Percentiles rank a stretch among this genome's conserved stretches.
phyloP scores from a whole-genome alignment of 163 green algal species.

The Scenedesmus sp. region DNA sequence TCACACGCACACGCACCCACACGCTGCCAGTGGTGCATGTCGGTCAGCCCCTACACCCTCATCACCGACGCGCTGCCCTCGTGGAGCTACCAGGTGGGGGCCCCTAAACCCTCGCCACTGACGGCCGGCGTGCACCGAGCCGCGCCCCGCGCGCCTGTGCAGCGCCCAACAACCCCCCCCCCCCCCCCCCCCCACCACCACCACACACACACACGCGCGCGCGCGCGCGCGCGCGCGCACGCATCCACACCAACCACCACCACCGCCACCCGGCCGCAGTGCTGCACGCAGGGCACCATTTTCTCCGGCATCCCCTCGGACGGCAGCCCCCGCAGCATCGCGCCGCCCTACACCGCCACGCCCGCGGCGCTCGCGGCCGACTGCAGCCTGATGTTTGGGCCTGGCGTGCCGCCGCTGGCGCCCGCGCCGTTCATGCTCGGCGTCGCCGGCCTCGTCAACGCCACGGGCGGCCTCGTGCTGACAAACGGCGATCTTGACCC shows the following conservation, averaged over 20 bases:
- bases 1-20: too few species aligned
- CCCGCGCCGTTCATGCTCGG: background rate
- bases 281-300: constrained; percentile 11
- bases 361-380: background rate
- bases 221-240: background rate
- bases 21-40: too few species aligned
- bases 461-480: constrained; percentile 4
- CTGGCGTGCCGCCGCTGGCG: background rate
- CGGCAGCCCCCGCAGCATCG: background rate
- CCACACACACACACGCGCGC: too few species aligned
- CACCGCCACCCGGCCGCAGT: background rate
- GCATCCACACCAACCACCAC: background rate
- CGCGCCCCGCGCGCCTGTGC: too few species aligned
- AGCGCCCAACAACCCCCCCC: too few species aligned
- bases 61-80: too few species aligned
- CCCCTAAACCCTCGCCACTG: too few species aligned
- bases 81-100: too few species aligned
- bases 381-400: constrained; percentile 10
- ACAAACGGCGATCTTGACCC: constrained; percentile 12
- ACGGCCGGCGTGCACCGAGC: too few species aligned
- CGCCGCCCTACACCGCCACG: background rate
- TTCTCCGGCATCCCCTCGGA: background rate
- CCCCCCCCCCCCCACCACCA: too few species aligned
- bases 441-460: background rate
- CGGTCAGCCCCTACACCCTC: too few species aligned